A percentile compares a stretch with the other conserved stretches of the same genome.
These are phyloP conservation scores for Pythium folliculosum DNA, from an alignment of 352 stramenopile genomes.

Conservation along the genomic window DNA sequence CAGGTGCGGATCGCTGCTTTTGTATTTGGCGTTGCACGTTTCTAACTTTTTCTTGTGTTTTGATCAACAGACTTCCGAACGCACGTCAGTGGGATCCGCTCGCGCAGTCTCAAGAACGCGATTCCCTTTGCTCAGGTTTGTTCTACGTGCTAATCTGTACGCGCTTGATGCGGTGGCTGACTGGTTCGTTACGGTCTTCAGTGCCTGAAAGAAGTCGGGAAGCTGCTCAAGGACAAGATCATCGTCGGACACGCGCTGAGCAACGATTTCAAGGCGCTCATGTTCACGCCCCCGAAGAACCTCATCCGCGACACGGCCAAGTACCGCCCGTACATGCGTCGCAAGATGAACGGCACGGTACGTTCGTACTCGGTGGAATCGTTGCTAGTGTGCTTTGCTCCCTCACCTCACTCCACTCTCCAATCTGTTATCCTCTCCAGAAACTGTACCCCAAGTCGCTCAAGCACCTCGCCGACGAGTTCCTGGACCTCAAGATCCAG, in stretches of 20 bases:
- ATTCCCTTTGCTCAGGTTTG: constrained; percentile 69
- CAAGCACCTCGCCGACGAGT: constrained; percentile 71
- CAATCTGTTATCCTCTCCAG: constrained; percentile 28
- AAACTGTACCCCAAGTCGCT: constrained; percentile 87
- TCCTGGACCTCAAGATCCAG: constrained; percentile 71
- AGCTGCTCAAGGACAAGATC: constrained; percentile 80
- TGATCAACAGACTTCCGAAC: constrained; percentile 68
- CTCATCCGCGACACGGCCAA: constrained; percentile 82
- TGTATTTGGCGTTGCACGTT: neutral
- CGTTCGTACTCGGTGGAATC: neutral
- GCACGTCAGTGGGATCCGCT: constrained; percentile 82
- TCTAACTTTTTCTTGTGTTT: neutral
- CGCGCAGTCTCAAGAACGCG: constrained; percentile 64
- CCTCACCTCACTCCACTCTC: neutral
- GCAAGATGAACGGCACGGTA: constrained; percentile 84
- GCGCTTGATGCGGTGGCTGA: neutral
- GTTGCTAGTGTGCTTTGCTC: neutral
- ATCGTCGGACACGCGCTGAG: constrained; percentile 80
- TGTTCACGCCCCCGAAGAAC: constrained; percentile 82
- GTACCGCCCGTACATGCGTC: constrained; percentile 86
- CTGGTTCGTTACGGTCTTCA: constrained; percentile 10
- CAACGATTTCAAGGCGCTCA: constrained; percentile 87
- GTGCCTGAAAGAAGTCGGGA: constrained; percentile 84
- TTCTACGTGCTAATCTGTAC: neutral
- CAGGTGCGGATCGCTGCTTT: constrained; percentile 29